Evolutionary conservation across 371 early-diverging fungal genomes (phyloP).

Genomic region (Syncephalastrum sp.): DNA sequence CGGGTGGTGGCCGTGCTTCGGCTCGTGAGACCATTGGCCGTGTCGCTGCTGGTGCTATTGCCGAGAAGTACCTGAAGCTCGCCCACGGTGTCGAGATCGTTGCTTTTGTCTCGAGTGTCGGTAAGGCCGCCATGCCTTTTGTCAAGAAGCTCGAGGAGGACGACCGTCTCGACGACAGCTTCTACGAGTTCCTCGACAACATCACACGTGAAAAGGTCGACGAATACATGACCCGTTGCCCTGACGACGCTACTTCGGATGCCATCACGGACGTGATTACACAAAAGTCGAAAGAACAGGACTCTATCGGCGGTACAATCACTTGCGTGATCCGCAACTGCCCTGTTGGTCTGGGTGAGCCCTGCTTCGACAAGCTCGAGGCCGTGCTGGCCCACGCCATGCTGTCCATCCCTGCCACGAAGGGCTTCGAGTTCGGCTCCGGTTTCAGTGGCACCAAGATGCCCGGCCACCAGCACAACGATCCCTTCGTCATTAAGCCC

Average conservation of each 20-base stretch:
- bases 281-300: slow-evolving; percentile 72
- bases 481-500: slow-evolving; percentile 72
- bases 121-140: slow-evolving; percentile 78
- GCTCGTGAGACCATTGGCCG: slow-evolving; percentile 97
- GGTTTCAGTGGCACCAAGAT: slow-evolving; percentile 90
- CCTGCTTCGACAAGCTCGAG: slow-evolving; percentile 97
- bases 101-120: slow-evolving; percentile 92
- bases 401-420: slow-evolving; percentile 97
- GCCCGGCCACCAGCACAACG: slow-evolving; percentile 91
- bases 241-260: slow-evolving; percentile 44
- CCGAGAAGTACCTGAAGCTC: slow-evolving; percentile 87
- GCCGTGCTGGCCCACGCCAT: slow-evolving; percentile 98
- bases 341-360: slow-evolving; percentile 96
- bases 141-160: slow-evolving; percentile 52
- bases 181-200: slow-evolving; percentile 64
- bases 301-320: slow-evolving; percentile 96
- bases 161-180: slow-evolving; percentile 51
- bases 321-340: slow-evolving; percentile 95
- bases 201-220: slow-evolving; percentile 67
- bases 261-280: slow-evolving; percentile 64
- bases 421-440: slow-evolving; percentile 96
- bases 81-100: slow-evolving; percentile 89
- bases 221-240: slow-evolving; percentile 51
- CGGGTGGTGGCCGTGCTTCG: slow-evolving; percentile 93
- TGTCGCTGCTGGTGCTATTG: slow-evolving; percentile 95